Evolutionary conservation across 1,139 yeast species (phyloP), one percentile per base, ranked within the genome.

Genomic region (Pichia terricola): DNA sequence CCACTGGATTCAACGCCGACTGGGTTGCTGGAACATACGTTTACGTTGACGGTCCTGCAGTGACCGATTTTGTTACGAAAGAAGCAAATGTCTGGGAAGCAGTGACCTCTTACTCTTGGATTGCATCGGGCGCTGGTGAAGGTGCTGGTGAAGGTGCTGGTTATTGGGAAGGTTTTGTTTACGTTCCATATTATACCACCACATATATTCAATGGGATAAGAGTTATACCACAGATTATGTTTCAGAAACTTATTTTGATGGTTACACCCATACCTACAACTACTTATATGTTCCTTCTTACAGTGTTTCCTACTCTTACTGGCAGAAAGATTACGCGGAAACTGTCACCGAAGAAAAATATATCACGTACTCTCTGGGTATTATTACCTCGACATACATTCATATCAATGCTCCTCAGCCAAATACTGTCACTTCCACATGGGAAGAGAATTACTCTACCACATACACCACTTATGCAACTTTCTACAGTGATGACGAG

Each of bases 261-360:
- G 40, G 42, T 16, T 8, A 28, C 30, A 39, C 32, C 5, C 26
- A 10, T 2, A 35, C 39, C 2, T 16, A 31, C 5, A 27, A 30
- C 25, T 22, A 38, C 9, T n/a, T 40, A 26, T 37, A 39, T 9
- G 41, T 45, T 25, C 50, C 48, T 34, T 39, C 46, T 2, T 45
- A 45, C 28, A 38, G 41, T 3, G 22, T 11, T n/a, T 40, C 48
- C n/a, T 39, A 40, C 32, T 39, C 34, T 26, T 43, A 39, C 22
- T 42, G 50, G 48, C 28, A 35, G 5, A 45, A 39, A 27, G 37
- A 31, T n/a, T 45, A 45, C 26, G 39, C 40, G 3, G 25, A 35
- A 5, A 46, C 48, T 3, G n/a, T 33, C 4, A 45, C 48, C 4
- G n/a, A 31, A 16, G 5, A n/a, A 3, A 32, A 36, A 6, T 4